Percentiles rank a stretch among this genome's conserved stretches.
These are phyloP conservation scores for Claviceps monticola DNA, from an alignment of 2,329 filamentous ascomycete species.

Conservation along the genomic window DNA sequence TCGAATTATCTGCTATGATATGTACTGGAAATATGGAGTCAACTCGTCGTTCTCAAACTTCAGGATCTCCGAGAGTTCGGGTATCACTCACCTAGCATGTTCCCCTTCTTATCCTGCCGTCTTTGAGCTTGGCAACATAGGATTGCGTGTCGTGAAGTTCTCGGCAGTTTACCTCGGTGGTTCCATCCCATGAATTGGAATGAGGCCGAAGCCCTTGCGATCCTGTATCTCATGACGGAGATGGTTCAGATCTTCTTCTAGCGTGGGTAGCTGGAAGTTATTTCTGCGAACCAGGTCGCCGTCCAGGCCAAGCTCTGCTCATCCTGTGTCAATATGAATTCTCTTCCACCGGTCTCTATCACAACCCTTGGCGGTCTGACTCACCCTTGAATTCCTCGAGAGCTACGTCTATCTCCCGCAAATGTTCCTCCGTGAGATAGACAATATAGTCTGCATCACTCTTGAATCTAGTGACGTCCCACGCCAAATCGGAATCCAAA, in stretches of 20 bases:
- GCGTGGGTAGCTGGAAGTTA: conserved; percentile 45
- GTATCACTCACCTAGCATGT: conserved; percentile 41
- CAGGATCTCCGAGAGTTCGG: neutral
- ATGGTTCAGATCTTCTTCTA: conserved; percentile 36
- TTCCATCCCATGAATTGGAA: conserved; percentile 53
- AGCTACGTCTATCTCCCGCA: no score
- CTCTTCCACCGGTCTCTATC: no score
- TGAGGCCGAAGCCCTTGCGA: conserved; percentile 48
- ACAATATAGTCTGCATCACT: no score
- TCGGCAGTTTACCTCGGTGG: conserved; percentile 42
- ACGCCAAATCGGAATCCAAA: no score
- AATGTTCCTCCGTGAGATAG: no score
- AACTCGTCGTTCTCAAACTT: conserved; percentile 5
- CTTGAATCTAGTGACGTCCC: no score
- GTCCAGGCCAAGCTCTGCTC: conserved; percentile 35
- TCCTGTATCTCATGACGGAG: conserved; percentile 43
- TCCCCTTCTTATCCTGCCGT: conserved; percentile 47
- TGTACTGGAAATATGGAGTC: conserved; percentile 25
- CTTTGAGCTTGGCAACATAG: conserved; percentile 47
- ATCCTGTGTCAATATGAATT: neutral
- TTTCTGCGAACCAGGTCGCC: conserved; percentile 39
- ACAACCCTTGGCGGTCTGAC: no score
- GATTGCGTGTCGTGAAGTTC: conserved; percentile 48
- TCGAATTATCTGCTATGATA: conserved; percentile 41
- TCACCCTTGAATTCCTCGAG: no score